phyloP scores from a whole-genome alignment of 2,329 filamentous ascomycete genomes.

The Xylaria sp. region DNA sequence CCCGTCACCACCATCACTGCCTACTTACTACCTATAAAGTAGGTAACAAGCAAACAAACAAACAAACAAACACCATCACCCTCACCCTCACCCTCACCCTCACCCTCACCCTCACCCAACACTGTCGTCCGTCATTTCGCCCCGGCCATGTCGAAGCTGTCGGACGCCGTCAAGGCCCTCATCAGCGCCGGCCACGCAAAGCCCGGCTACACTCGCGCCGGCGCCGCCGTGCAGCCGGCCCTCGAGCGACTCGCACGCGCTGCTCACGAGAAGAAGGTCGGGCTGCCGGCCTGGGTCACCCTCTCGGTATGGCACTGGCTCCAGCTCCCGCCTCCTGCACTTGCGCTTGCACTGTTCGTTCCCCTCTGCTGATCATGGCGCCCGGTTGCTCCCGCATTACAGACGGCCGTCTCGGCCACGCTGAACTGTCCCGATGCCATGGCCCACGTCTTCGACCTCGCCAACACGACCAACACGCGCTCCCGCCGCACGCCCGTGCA shows the following conservation, averaged over 20 bases:
- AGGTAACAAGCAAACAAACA: too few relatives aligned
- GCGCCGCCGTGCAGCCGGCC: slow-evolving; percentile 69
- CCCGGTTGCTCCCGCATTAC: too few relatives aligned
- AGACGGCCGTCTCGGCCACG: slow-evolving; percentile 85
- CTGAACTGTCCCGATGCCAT: slow-evolving; percentile 86
- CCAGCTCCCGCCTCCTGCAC: too few relatives aligned
- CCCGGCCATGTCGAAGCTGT: slow-evolving; percentile 75
- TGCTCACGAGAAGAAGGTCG: slow-evolving; percentile 63
- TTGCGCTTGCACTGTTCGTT: too few relatives aligned
- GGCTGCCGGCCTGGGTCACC: slow-evolving; percentile 50
- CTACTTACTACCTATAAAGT: background rate
- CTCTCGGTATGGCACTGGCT: slow-evolving; percentile 49
- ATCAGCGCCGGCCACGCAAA: slow-evolving; percentile 76
- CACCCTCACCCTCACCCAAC: background rate
- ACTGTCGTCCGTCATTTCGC: too few relatives aligned
- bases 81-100: background rate
- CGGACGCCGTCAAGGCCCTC: slow-evolving; percentile 75
- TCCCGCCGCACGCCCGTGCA: slow-evolving; percentile 51
- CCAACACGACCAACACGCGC: slow-evolving; percentile 46
- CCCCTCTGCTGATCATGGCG: too few relatives aligned
- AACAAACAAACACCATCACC: background rate
- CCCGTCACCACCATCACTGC: background rate
- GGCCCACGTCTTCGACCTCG: slow-evolving; percentile 67
- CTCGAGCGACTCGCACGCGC: slow-evolving; percentile 72
- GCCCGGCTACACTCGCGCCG: slow-evolving; percentile 72